Evolutionary conservation across 1,139 yeast species (phyloP).

Genomic region (Suhomyces guaymorum): DNA sequence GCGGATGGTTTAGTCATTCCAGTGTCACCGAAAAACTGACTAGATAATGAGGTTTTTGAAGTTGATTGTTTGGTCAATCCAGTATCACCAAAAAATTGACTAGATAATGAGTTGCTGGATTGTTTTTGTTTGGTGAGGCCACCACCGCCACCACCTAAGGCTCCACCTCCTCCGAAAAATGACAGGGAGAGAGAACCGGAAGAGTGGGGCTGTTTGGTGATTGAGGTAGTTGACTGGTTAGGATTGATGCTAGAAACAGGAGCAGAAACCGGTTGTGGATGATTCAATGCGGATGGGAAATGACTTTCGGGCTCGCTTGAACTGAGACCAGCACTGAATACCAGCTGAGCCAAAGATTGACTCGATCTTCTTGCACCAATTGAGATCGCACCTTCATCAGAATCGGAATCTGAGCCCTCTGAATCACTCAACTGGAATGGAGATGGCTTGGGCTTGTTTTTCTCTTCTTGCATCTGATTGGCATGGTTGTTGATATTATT

Average conservation of each 20-base stretch:
- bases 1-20: constrained; percentile 33
- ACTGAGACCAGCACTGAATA: constrained; percentile 33
- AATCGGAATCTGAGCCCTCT: constrained; percentile 23
- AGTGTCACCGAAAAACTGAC: constrained; percentile 16
- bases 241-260: constrained; percentile 36
- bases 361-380: constrained; percentile 44
- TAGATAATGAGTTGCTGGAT: constrained; percentile 42
- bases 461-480: neutral
- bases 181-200: constrained; percentile 40
- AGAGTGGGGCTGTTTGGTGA: constrained; percentile 44
- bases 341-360: constrained; percentile 50
- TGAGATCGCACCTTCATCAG: constrained; percentile 38
- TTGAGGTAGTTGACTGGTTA: constrained; percentile 35
- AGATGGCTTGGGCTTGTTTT: constrained; percentile 4
- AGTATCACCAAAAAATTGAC: constrained; percentile 36
- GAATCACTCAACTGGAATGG: constrained; percentile 14
- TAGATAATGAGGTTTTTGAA: constrained; percentile 38
- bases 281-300: constrained; percentile 23
- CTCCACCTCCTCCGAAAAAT: constrained; percentile 34
- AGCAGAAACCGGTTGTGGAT: constrained; percentile 30
- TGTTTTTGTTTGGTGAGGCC: constrained; percentile 35
- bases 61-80: constrained; percentile 33
- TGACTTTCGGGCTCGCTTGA: constrained; percentile 18
- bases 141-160: no score
- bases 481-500: constrained; percentile 14